These are phyloP conservation scores for Picochlorum sp. DNA, from an alignment of 139 green algal species.

Conservation along the genomic window DNA sequence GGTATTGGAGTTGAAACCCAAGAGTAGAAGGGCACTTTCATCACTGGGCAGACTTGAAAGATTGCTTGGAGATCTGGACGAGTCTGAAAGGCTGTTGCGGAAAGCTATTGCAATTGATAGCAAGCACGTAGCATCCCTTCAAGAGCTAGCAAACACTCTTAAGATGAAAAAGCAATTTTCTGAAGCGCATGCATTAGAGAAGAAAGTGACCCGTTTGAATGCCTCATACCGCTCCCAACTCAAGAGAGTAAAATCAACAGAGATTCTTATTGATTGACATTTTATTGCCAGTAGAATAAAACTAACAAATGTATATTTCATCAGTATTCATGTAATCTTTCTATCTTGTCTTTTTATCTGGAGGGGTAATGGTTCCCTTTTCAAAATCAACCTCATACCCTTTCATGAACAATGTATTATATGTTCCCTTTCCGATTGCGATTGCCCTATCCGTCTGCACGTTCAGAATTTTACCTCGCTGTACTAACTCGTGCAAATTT, in stretches of 20 bases:
- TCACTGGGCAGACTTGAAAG: slow-evolving; percentile 31
- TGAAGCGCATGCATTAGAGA: slow-evolving; percentile 20
- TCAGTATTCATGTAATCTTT: not conserved
- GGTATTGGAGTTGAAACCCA: slow-evolving; percentile 26
- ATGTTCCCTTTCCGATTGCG: slow-evolving; percentile 43
- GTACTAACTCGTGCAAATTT: slow-evolving; percentile 35
- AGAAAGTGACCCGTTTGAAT: slow-evolving; percentile 10
- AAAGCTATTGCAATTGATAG: slow-evolving; percentile 30
- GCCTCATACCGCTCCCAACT: not conserved
- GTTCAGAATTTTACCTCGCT: slow-evolving; percentile 37
- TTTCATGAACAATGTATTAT: slow-evolving; percentile 39
- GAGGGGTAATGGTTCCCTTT: slow-evolving; percentile 22
- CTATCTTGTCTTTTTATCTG: slow-evolving; percentile 7
- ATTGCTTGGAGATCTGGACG: slow-evolving; percentile 18
- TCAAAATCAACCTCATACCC: slow-evolving; percentile 21
- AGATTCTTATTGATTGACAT: not conserved
- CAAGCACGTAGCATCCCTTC: slow-evolving; percentile 18
- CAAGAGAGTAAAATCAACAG: slow-evolving; percentile 1
- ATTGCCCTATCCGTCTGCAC: slow-evolving; percentile 37
- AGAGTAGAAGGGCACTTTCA: slow-evolving; percentile 12
- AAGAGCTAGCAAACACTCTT: slow-evolving; percentile 30
- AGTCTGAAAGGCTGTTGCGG: slow-evolving; percentile 17
- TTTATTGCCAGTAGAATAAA: too few relatives aligned
- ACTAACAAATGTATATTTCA: not conserved
- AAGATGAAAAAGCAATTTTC: slow-evolving; percentile 4